Conservation (phyloP, 2,329 filamentous ascomycete species). For the Magnaporthiopsis incrustans region DNA sequence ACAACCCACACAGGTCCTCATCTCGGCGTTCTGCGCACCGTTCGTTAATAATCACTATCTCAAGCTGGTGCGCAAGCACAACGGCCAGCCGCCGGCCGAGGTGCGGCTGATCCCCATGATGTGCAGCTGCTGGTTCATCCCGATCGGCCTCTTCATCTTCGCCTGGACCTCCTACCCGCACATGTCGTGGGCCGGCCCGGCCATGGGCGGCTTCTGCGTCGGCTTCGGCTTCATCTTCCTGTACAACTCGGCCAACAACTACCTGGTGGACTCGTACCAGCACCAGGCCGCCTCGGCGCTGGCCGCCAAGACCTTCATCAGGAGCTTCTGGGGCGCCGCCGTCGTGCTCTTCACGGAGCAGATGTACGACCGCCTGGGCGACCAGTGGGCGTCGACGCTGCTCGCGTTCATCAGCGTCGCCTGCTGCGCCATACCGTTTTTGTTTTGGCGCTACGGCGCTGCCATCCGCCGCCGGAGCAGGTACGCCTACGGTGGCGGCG, state of each 20-base stretch:
- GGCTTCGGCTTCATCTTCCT: conserved; percentile 80
- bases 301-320: conserved; percentile 73
- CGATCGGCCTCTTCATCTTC: conserved; percentile 50
- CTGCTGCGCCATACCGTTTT: conserved; percentile 75
- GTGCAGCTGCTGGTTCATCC: conserved; percentile 64
- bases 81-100: conserved; percentile 70
- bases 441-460: conserved; percentile 74
- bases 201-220: conserved; percentile 61
- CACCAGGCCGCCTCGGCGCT: conserved; percentile 71
- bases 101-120: conserved; percentile 77
- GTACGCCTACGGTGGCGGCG: conserved; percentile 60
- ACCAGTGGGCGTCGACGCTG: conserved; percentile 69
- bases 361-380: conserved; percentile 66
- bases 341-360: conserved; percentile 74
- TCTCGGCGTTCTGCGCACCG: conserved; percentile 59
- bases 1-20: conserved; percentile 32
- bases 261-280: conserved; percentile 56
- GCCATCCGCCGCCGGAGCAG: conserved; percentile 59
- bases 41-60: conserved; percentile 78
- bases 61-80: conserved; percentile 49
- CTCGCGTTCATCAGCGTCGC: conserved; percentile 66
- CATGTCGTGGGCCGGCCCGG: conserved; percentile 64
- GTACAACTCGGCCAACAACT: conserved; percentile 73
- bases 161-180: conserved; percentile 55
- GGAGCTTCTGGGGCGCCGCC: conserved; percentile 71